Percentiles rank a stretch among this genome's conserved stretches.
phyloP scores from a whole-genome alignment of 2,329 filamentous ascomycete species.

The Fusarium sarcochroum region DNA sequence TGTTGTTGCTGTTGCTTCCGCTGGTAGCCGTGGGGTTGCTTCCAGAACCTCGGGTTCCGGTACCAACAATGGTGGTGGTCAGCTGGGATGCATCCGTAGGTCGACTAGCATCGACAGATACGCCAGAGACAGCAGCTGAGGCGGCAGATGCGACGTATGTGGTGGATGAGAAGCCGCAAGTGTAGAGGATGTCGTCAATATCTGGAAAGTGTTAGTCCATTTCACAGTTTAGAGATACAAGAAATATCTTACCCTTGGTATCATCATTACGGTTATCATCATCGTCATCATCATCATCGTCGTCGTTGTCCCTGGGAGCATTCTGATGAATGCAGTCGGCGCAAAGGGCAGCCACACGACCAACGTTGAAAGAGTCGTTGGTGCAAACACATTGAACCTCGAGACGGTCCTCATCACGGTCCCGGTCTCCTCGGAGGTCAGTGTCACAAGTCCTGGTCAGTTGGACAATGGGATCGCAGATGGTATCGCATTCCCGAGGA shows the following conservation, averaged over 20 bases:
- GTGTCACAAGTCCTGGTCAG: slow-evolving; percentile 56
- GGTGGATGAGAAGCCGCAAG: slow-evolving; percentile 54
- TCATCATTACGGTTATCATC: slow-evolving; percentile 40
- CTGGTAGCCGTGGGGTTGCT: slow-evolving; percentile 20
- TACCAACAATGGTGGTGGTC: slow-evolving; percentile 52
- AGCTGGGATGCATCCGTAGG: slow-evolving; percentile 53
- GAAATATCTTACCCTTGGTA: slow-evolving; percentile 42
- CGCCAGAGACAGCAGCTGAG: slow-evolving; percentile 45
- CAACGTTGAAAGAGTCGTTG: slow-evolving; percentile 59
- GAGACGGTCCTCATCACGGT: slow-evolving; percentile 55
- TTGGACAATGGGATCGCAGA: slow-evolving; percentile 55
- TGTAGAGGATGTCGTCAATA: slow-evolving; percentile 53
- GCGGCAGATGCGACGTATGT: slow-evolving; percentile 49
- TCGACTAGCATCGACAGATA: slow-evolving; percentile 52
- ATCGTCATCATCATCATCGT: slow-evolving; percentile 41
- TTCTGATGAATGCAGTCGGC: slow-evolving; percentile 57
- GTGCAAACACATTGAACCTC: slow-evolving; percentile 59
- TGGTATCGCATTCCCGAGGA: slow-evolving; percentile 52
- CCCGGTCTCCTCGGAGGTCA: slow-evolving; percentile 48
- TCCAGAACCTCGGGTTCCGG: slow-evolving; percentile 17
- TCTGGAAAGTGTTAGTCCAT: slow-evolving; percentile 41
- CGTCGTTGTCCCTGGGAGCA: slow-evolving; percentile 32
- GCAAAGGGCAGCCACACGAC: slow-evolving; percentile 54
- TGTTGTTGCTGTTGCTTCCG: slow-evolving; percentile 4
- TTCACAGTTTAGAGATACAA: fast-evolving